phyloP scores from a whole-genome alignment of 73 alveolate genomes.

The Paramecium tetraurelia region DNA sequence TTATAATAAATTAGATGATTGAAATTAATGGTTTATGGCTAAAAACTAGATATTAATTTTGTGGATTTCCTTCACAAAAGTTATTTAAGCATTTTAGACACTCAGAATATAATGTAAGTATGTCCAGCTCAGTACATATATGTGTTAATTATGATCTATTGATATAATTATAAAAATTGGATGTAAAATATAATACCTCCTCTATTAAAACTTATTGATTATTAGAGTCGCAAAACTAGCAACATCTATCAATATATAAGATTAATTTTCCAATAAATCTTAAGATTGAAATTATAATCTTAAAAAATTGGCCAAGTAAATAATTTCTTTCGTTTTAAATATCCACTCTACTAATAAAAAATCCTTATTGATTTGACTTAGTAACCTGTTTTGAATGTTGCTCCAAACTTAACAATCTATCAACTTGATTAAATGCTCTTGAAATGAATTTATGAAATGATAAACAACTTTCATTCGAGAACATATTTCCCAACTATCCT shows the following conservation, averaged over 20 bases:
- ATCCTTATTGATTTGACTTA: not conserved
- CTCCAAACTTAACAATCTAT: slow-evolving; percentile 10
- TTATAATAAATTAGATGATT: not conserved
- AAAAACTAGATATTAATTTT: not conserved
- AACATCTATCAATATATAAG: not conserved
- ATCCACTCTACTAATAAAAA: not conserved
- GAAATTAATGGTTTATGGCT: not conserved
- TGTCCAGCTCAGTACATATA: not conserved
- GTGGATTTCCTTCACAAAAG: not conserved
- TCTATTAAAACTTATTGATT: not conserved
- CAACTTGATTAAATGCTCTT: not conserved
- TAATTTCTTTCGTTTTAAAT: not conserved
- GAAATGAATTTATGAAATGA: not conserved
- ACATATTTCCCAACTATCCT: not conserved
- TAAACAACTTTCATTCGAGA: not conserved
- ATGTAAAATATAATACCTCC: not conserved
- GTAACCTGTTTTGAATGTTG: not conserved
- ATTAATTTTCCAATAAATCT: not conserved
- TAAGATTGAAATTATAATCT: not conserved
- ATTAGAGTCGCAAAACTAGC: not conserved
- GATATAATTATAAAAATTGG: not conserved
- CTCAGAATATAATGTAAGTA: not conserved
- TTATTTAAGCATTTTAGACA: not conserved
- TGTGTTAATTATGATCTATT: not conserved
- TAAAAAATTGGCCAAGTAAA: not conserved